Conservation (phyloP, 352 stramenopile genomes). For the Blastocystis sp. region DNA sequence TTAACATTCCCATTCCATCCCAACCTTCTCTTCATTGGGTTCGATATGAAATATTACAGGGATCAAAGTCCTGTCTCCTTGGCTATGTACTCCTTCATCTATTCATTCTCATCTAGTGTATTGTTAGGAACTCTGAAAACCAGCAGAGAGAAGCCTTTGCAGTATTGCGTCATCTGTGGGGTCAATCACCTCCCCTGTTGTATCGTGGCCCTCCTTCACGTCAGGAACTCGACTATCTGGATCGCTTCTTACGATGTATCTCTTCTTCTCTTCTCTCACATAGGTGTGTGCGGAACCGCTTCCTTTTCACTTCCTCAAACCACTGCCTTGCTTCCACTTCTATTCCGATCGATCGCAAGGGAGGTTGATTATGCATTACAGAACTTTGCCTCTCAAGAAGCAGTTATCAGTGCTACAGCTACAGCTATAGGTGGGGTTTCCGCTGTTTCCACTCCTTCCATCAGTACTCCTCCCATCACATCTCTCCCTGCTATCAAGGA, state of each 20-base stretch:
- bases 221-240: conserved; percentile 4
- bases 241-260: conserved; percentile 27
- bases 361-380: conserved; percentile 5
- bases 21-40: conserved; percentile 48
- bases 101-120: conserved; percentile 31
- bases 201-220: conserved; percentile 12
- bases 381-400: background rate
- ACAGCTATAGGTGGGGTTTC: too few species aligned
- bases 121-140: conserved; percentile 17
- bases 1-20: conserved; percentile 35
- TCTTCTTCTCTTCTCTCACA: background rate
- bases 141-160: conserved; percentile 45
- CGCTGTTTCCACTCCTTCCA: background rate
- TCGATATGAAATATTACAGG: conserved; percentile 39
- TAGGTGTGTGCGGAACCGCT: background rate
- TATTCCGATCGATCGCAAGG: background rate
- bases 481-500: background rate
- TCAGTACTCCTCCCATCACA: background rate
- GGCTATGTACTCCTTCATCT: background rate
- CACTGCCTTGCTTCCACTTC: background rate
- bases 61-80: background rate
- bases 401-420: background rate
- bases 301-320: background rate
- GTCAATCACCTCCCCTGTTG: background rate
- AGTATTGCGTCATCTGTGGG: conserved; percentile 42